Percentiles rank a stretch among this genome's conserved stretches.
phyloP scores from a whole-genome alignment of 2,329 filamentous ascomycete species.

The Fusarium armeniacum region DNA sequence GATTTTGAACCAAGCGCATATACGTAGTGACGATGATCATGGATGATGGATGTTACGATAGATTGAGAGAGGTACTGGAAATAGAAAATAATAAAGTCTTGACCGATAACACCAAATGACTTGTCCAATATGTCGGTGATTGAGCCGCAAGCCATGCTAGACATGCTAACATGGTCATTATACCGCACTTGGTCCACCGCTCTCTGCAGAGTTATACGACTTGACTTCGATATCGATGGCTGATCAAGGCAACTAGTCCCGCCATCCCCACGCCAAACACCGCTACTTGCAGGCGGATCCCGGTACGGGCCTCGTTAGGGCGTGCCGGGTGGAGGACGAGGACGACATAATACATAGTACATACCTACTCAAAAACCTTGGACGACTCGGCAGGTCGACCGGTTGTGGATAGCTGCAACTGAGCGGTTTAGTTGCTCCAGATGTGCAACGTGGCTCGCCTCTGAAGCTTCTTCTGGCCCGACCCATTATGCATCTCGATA shows the following conservation, averaged over 20 bases:
- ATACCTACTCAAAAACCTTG: constrained; percentile 33
- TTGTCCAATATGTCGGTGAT: neutral
- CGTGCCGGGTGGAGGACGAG: constrained; percentile 28
- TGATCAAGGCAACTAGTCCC: constrained; percentile 28
- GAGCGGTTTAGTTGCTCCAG: constrained; percentile 51
- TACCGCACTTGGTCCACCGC: constrained; percentile 26
- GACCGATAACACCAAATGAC: neutral
- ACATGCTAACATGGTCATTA: neutral
- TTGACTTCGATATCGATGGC: constrained; percentile 22
- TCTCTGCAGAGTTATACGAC: constrained; percentile 26
- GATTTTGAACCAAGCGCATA: constrained; percentile 28
- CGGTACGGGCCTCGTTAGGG: constrained; percentile 40
- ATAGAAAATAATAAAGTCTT: neutral
- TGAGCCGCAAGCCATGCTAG: constrained; percentile 7
- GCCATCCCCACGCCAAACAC: constrained; percentile 41
- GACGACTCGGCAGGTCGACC: constrained; percentile 36
- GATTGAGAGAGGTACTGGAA: constrained; percentile 1
- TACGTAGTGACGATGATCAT: constrained; percentile 18
- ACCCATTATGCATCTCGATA: constrained; percentile 50
- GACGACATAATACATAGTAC: constrained; percentile 7
- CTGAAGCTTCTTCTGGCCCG: constrained; percentile 47
- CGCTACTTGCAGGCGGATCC: constrained; percentile 39
- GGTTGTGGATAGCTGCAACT: constrained; percentile 46
- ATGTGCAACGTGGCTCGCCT: constrained; percentile 56
- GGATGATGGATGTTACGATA: constrained; percentile 22